A percentile compares a stretch with the other conserved stretches of the same genome.
phyloP scores from a whole-genome alignment of 148 eudicot genomes.

The Suaeda aralocaspica region DNA sequence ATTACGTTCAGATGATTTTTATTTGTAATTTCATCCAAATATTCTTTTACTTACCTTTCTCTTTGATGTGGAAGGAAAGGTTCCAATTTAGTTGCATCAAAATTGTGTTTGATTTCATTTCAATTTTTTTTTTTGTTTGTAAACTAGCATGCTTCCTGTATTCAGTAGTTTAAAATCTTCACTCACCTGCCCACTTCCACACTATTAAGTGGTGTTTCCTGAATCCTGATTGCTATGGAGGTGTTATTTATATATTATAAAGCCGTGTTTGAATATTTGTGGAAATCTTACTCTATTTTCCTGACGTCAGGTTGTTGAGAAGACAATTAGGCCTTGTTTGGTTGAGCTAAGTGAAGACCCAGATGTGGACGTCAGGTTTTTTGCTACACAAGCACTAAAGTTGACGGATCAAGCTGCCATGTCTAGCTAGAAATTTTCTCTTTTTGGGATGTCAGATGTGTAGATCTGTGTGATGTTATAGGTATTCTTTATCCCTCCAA shows the following conservation, averaged over 20 bases:
- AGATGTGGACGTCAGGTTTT: conserved; percentile 35
- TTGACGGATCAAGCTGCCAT: conserved; percentile 26
- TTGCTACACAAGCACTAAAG: conserved; percentile 32
- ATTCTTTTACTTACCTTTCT: not conserved
- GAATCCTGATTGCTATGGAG: no score
- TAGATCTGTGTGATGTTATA: no score
- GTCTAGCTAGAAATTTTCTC: conserved; percentile 35
- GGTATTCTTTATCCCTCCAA: no score
- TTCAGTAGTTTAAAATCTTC: no score
- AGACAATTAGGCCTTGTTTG: conserved; percentile 30
- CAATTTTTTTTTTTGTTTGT: no score
- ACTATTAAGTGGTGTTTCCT: no score
- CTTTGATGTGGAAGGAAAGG: not conserved
- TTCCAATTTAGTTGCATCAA: no score
- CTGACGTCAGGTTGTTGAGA: conserved; percentile 27
- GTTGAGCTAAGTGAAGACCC: conserved; percentile 39
- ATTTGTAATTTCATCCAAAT: not conserved
- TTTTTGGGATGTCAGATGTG: no score
- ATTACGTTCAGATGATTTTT: not conserved
- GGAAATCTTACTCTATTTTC: not conserved
- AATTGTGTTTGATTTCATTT: no score
- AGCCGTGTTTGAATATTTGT: not conserved
- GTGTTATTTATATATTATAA: no score
- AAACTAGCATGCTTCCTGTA: no score
- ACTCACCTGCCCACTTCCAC: no score